These are phyloP conservation scores for Parathielavia appendiculata DNA, from an alignment of 495 filamentous ascomycete species.

Conservation along the genomic window DNA sequence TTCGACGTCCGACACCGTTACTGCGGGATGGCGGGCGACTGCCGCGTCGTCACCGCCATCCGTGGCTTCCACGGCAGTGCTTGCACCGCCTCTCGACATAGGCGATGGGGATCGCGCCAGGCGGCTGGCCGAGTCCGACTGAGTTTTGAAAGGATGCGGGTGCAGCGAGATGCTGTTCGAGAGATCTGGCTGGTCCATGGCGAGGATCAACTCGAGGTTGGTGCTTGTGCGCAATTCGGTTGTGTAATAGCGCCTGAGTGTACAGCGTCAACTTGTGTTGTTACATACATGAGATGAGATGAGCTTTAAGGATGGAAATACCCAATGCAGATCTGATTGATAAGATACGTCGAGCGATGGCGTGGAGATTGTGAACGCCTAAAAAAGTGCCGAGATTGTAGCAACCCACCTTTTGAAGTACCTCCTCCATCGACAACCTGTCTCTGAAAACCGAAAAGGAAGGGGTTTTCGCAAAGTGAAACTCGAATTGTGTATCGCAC, in stretches of 20 bases:
- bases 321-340: conserved; percentile 1
- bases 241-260: background rate
- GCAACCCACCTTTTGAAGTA: conserved; percentile 9
- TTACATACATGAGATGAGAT: background rate
- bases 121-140: conserved; percentile 33
- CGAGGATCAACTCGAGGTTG: background rate
- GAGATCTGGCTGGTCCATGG: conserved; percentile 34
- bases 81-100: conserved; percentile 31
- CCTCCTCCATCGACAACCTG: background rate
- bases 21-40: conserved; percentile 43
- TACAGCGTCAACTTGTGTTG: background rate
- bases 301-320: conserved; percentile 4
- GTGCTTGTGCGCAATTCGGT: background rate
- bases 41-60: conserved; percentile 39
- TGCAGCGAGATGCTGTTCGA: conserved; percentile 41
- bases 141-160: conserved; percentile 44
- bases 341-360: background rate
- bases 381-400: background rate
- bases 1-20: conserved; percentile 54
- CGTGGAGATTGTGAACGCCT: background rate
- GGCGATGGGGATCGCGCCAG: conserved; percentile 10
- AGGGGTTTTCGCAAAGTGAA: background rate
- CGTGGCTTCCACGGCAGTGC: conserved; percentile 44
- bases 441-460: background rate
- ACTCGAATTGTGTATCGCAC: conserved; percentile 7